Evolutionary conservation across 169 alveolate species (phyloP).

Genomic region (Plasmodium adleri): DNA sequence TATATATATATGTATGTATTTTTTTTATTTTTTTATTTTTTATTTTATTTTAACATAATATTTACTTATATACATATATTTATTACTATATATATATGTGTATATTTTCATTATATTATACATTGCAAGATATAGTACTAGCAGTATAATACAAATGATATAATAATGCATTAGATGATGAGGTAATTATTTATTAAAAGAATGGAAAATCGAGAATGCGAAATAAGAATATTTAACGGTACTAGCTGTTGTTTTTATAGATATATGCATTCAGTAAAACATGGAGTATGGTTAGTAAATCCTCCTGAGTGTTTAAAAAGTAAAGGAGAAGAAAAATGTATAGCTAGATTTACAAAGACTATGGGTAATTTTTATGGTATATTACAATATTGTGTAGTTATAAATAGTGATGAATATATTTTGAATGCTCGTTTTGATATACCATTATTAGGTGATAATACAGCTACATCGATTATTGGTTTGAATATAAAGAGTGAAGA

Average conservation of each 20-base stretch:
- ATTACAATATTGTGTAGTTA: conserved; percentile 75
- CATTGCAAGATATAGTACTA: too few relatives aligned
- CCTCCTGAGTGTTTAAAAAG: conserved; percentile 75
- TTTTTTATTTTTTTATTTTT: too few relatives aligned
- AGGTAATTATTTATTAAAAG: neutral
- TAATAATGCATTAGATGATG: neutral
- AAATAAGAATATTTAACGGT: conserved; percentile 72
- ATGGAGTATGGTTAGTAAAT: conserved; percentile 66
- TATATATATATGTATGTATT: too few relatives aligned
- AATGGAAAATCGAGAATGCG: conserved; percentile 76
- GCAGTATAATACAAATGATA: neutral
- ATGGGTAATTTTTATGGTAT: conserved; percentile 78
- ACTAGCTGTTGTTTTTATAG: conserved; percentile 75
- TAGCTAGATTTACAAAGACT: conserved; percentile 74
- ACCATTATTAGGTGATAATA: conserved; percentile 72
- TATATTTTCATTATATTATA: too few relatives aligned
- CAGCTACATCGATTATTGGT: conserved; percentile 70
- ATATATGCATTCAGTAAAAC: conserved; percentile 77
- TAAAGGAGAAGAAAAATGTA: conserved; percentile 68
- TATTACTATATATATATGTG: too few relatives aligned
- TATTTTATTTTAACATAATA: too few relatives aligned
- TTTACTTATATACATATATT: too few relatives aligned
- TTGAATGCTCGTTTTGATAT: conserved; percentile 75
- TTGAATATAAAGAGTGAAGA: conserved; percentile 66
- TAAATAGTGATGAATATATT: conserved; percentile 75